A percentile compares a stretch with the other conserved stretches of the same genome.
phyloP scores from a whole-genome alignment of 805 yeast species.

The Clavispora phyllophila region DNA sequence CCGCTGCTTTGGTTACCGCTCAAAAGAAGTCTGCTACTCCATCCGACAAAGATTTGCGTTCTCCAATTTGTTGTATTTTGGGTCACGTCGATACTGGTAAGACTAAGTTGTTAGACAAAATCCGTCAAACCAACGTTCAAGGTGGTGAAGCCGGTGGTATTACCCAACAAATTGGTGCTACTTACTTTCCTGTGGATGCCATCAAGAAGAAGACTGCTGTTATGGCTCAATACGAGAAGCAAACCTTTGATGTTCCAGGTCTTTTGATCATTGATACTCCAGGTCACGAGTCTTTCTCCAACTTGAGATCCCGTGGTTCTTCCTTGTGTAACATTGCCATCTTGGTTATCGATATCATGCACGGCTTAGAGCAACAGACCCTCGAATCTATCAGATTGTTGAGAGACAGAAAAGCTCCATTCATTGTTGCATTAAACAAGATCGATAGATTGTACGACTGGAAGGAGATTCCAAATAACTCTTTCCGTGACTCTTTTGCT shows the following conservation, averaged over 20 bases:
- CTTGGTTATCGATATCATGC: constrained; percentile 97
- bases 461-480: constrained; percentile 85
- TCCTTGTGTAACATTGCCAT: constrained; percentile 98
- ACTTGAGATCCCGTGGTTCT: constrained; percentile 97
- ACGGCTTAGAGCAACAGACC: constrained; percentile 98
- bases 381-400: constrained; percentile 86
- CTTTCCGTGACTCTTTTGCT: constrained; percentile 90
- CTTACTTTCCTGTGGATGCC: constrained; percentile 96
- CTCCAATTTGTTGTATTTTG: constrained; percentile 97
- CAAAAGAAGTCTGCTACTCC: constrained; percentile 14
- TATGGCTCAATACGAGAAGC: constrained; percentile 82
- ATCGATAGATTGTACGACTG: constrained; percentile 97
- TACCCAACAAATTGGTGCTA: constrained; percentile 99
- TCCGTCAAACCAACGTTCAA: constrained; percentile 98
- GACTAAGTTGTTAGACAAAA: constrained; percentile 91
- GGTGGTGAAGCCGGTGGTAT: constrained; percentile 99
- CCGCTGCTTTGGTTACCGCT: constrained; percentile 9
- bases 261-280: constrained; percentile 96
- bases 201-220: constrained; percentile 86
- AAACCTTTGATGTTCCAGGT: constrained; percentile 93
- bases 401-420: constrained; percentile 97
- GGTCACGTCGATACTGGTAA: constrained; percentile 99
- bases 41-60: constrained; percentile 66
- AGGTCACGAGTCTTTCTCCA: constrained; percentile 99
- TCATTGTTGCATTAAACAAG: constrained; percentile 93